Evolutionary conservation across 768 basidiomycete species (phyloP).

Genomic region (Leccinum boreale): DNA sequence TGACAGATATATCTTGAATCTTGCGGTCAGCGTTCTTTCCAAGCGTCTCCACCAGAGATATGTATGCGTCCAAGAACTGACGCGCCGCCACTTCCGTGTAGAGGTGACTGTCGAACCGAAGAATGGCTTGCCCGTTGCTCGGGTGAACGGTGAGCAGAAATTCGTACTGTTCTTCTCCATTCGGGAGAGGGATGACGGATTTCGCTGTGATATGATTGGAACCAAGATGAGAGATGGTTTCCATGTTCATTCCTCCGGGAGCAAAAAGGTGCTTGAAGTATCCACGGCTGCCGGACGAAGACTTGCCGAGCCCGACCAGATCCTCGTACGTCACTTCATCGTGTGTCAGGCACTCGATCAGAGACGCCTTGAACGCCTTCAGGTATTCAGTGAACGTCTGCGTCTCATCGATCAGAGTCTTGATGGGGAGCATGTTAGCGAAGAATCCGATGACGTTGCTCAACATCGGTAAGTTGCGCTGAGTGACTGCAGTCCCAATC

Average conservation of each 20-base stretch:
- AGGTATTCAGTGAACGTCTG: slow-evolving; percentile 26
- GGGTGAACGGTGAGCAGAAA: slow-evolving; percentile 25
- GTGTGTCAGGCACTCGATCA: slow-evolving; percentile 22
- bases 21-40: slow-evolving; percentile 9
- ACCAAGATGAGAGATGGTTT: slow-evolving; percentile 20
- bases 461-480: slow-evolving; percentile 28
- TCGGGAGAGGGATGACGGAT: slow-evolving; percentile 22
- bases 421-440: slow-evolving; percentile 30
- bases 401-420: slow-evolving; percentile 25
- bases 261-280: slow-evolving; percentile 33
- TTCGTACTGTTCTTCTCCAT: slow-evolving; percentile 27
- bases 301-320: slow-evolving; percentile 26
- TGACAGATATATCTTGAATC: slow-evolving; percentile 19
- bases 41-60: slow-evolving; percentile 26
- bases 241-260: slow-evolving; percentile 26
- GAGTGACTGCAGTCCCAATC: slow-evolving; percentile 31
- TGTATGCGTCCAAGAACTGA: slow-evolving; percentile 30
- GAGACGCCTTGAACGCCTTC: slow-evolving; percentile 18
- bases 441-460: slow-evolving; percentile 26
- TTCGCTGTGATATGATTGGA: slow-evolving; percentile 14
- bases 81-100: slow-evolving; percentile 28
- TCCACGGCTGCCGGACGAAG: slow-evolving; percentile 21
- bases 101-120: slow-evolving; percentile 29
- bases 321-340: slow-evolving; percentile 32
- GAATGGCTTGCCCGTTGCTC: slow-evolving; percentile 21